Base-by-base conservation (phyloP, 2,329 filamentous ascomycete species). In the Colletotrichum spinosum region DNA sequence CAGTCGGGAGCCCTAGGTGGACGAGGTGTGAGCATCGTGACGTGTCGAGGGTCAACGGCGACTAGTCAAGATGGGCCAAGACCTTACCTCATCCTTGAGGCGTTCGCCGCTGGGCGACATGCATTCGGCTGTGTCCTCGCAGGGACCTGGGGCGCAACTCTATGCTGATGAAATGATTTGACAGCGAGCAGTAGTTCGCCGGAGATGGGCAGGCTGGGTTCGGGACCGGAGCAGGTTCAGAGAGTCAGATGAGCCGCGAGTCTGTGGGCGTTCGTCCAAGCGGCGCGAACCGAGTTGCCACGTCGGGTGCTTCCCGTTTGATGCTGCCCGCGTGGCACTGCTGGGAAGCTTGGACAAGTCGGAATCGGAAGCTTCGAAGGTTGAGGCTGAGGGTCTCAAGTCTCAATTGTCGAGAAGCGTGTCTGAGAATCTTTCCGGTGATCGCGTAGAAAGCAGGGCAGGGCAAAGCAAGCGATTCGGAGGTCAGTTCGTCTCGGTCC, bases 31-130 rank as follows among this genome's bases (percentile, higher is more conserved):
- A 66, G 63, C 63, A 63, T 57, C 35, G 58, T 57, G 41, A 52
- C 63, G 48, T 66, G 33, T 52, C 55, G 37, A 51, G 13, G 35
- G 6, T 34, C 33, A 25, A 33, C n/a, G 25, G 49, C 25, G 48
- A 39, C 41, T n/a, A 37, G 33, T 9, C 34, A 50, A 59, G 60
- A 58, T 50, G 17, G 46, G 17, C 38, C 37, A 35, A 50, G 50
- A 39, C 45, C 77, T 66, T 78, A 84, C 83, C 83, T 88, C 86
- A 86, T 88, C 84, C 72, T 87, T 86, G 79, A 88, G 83, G 76
- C 78, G 84, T 71, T 64, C 59, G 56, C 71, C 71, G 64, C 71
- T 74, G 69, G 73, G 70, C 60, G 78, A 78, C 77, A 79, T 79
- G 72, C 75, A 74, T 72, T 62, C 72, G 64, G 70, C 65, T 69